Evolutionary conservation across 257 asterid species (phyloP).

Genomic region (Plectranthus barbatus): DNA sequence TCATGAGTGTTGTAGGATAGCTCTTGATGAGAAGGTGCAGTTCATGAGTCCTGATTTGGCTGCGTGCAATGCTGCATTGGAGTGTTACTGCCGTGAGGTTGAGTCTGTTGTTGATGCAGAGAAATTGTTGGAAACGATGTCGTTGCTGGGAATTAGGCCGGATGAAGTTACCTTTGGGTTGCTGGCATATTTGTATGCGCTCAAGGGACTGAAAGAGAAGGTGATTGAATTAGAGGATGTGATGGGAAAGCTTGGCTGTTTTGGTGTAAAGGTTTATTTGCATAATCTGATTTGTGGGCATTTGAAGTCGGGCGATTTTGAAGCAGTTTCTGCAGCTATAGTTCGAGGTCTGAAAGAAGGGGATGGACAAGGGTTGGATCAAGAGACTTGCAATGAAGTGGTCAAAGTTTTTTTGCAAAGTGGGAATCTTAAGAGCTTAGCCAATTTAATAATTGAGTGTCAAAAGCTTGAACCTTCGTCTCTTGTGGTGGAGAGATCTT

Average conservation of each 20-base stretch:
- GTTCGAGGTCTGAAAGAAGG: constrained; percentile 43
- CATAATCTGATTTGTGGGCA: constrained; percentile 70
- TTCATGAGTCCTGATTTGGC: constrained; percentile 65
- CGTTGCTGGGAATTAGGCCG: constrained; percentile 70
- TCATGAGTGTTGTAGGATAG: constrained; percentile 66
- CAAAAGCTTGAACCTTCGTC: constrained; percentile 64
- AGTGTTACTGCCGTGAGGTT: constrained; percentile 63
- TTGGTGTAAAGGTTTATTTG: constrained; percentile 26
- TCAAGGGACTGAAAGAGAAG: constrained; percentile 57
- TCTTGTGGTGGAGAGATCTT: constrained; percentile 41
- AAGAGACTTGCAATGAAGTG: constrained; percentile 52
- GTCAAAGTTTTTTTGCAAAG: constrained; percentile 50
- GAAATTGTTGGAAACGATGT: constrained; percentile 66
- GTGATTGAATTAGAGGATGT: constrained; percentile 58
- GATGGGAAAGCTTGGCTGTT: constrained; percentile 44
- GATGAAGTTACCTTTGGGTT: constrained; percentile 60
- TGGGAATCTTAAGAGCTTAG: constrained; percentile 50
- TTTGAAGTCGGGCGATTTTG: constrained; percentile 52
- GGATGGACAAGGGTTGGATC: constrained; percentile 28
- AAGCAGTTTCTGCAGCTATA: constrained; percentile 44
- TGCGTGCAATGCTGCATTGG: constrained; percentile 84
- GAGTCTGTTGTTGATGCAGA: constrained; percentile 66
- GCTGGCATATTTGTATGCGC: constrained; percentile 75
- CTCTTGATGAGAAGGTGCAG: constrained; percentile 57
- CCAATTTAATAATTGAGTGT: constrained; percentile 56